Percentiles rank a stretch among this genome's conserved stretches.
Conservation (phyloP, 2,329 filamentous ascomycete species). For the Pseudopyrenochaeta lycopersici region DNA sequence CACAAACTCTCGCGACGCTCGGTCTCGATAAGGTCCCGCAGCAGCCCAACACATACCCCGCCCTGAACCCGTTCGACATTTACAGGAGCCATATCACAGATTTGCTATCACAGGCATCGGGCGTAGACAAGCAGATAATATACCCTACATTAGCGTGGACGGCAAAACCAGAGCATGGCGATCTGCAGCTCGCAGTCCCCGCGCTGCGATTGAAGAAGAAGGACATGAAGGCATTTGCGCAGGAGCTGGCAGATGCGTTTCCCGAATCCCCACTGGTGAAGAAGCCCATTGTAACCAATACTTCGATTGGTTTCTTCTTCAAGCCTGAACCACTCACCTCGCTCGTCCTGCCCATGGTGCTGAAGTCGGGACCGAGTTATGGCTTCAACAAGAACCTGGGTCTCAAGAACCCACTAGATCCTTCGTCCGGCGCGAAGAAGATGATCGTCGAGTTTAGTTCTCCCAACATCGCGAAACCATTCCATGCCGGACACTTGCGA, state of each 20-base stretch:
- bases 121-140: slow-evolving; percentile 74
- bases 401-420: slow-evolving; percentile 68
- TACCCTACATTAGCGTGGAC: slow-evolving; percentile 83
- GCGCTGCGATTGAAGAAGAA: slow-evolving; percentile 78
- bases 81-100: slow-evolving; percentile 81
- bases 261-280: slow-evolving; percentile 77
- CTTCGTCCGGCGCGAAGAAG: slow-evolving; percentile 69
- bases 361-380: slow-evolving; percentile 67
- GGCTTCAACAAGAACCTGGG: slow-evolving; percentile 70
- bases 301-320: slow-evolving; percentile 83
- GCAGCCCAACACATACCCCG: slow-evolving; percentile 62
- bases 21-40: slow-evolving; percentile 51
- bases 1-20: slow-evolving; percentile 45
- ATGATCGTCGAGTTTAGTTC: slow-evolving; percentile 84
- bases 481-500: slow-evolving; percentile 77
- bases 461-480: slow-evolving; percentile 86
- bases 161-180: slow-evolving; percentile 80
- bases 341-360: slow-evolving; percentile 74
- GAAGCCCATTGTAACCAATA: slow-evolving; percentile 71
- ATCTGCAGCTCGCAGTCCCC: slow-evolving; percentile 79
- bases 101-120: slow-evolving; percentile 72
- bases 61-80: slow-evolving; percentile 78
- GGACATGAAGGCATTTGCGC: slow-evolving; percentile 65
- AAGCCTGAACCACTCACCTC: slow-evolving; percentile 72
- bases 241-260: slow-evolving; percentile 69